Evolutionary conservation across 495 filamentous ascomycete genomes (phyloP).

Genomic region (Penicillium nucicola): DNA sequence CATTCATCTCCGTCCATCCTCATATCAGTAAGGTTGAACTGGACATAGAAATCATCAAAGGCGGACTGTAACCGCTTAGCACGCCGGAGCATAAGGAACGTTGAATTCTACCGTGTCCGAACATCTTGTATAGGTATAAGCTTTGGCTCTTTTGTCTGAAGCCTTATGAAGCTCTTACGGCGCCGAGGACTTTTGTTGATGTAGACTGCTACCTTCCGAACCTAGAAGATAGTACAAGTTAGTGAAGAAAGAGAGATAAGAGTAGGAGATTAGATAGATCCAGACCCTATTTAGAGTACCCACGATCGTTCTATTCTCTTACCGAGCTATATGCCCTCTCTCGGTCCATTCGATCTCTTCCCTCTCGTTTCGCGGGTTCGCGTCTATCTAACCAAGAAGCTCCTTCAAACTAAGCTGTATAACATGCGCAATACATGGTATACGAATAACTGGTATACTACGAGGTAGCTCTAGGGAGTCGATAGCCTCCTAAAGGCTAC

Average conservation of each 20-base stretch:
- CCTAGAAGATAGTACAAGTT: neutral
- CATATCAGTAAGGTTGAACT: slow-evolving; percentile 2
- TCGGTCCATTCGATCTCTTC: neutral
- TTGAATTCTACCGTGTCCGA: neutral
- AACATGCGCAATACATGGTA: neutral
- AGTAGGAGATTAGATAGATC: too few relatives aligned
- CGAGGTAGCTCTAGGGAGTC: neutral
- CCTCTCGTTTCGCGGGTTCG: neutral
- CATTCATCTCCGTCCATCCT: slow-evolving; percentile 12
- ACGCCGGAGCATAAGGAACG: neutral
- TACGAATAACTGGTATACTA: neutral
- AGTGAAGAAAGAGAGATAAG: neutral
- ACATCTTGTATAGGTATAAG: slow-evolving; percentile 1
- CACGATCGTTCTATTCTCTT: slow-evolving; percentile 1
- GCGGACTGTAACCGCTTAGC: neutral
- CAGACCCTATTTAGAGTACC: slow-evolving; percentile 4
- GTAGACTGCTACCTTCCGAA: neutral
- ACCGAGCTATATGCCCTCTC: neutral
- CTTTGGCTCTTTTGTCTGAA: neutral
- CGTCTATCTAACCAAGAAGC: neutral
- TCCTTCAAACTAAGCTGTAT: neutral
- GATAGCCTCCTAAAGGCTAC: neutral
- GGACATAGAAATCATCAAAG: slow-evolving; percentile 11
- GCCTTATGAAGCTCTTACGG: neutral
- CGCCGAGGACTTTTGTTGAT: neutral